These are phyloP conservation scores for Didymella lethalis DNA, from an alignment of 2,329 filamentous ascomycete genomes.

Conservation along the genomic window DNA sequence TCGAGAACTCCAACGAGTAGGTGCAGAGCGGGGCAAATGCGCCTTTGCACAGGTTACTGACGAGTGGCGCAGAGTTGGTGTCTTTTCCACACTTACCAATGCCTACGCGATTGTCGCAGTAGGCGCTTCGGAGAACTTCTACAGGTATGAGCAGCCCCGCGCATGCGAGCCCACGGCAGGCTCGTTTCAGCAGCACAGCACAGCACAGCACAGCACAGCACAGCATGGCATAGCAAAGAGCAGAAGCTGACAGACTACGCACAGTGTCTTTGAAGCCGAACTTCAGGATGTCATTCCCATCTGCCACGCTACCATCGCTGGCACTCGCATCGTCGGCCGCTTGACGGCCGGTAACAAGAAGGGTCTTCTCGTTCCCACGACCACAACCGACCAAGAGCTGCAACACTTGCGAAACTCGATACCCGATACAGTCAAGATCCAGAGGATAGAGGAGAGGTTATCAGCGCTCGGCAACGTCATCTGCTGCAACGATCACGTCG, in stretches of 20 bases:
- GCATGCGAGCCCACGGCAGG: constrained; percentile 3
- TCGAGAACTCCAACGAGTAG: constrained; percentile 92
- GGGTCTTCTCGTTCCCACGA: constrained; percentile 93
- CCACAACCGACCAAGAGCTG: constrained; percentile 96
- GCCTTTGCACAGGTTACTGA: constrained; percentile 22
- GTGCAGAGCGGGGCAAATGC: constrained; percentile 37
- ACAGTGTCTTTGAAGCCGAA: constrained; percentile 93
- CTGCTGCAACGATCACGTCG: constrained; percentile 95
- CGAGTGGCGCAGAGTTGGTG: constrained; percentile 75
- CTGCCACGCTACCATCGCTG: constrained; percentile 94
- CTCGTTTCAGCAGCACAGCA: background rate
- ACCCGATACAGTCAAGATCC: constrained; percentile 90
- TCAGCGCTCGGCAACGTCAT: constrained; percentile 97
- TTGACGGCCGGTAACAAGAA: constrained; percentile 97
- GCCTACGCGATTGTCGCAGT: constrained; percentile 94
- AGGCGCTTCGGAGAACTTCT: constrained; percentile 98
- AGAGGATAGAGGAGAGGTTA: constrained; percentile 95
- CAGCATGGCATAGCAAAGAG: background rate
- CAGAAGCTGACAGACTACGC: constrained; percentile 27
- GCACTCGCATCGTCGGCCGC: constrained; percentile 93
- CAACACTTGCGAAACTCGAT: constrained; percentile 96
- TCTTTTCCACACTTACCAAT: constrained; percentile 96
- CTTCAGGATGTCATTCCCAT: constrained; percentile 97
- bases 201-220: background rate
- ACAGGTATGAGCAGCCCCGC: constrained; percentile 66